Percentiles rank a stretch among this genome's conserved stretches.
Evolutionary conservation across 495 filamentous ascomycete species (phyloP).

Genomic region (Neurospora sp.): DNA sequence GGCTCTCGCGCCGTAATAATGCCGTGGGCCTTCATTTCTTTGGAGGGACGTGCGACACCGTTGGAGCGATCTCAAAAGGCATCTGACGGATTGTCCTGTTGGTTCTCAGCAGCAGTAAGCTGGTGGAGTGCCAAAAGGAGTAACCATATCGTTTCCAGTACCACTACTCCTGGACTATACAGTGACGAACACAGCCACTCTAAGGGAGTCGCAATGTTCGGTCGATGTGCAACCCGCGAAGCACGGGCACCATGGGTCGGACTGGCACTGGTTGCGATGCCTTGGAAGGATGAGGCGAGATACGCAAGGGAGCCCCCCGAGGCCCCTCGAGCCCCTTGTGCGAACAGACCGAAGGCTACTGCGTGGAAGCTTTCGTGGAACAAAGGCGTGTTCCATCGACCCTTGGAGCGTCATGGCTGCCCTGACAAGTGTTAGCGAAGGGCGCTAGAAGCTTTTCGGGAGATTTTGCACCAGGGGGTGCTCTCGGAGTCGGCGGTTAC

Average conservation of each 20-base stretch:
- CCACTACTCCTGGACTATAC: background rate
- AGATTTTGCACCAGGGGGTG: slow-evolving; percentile 6
- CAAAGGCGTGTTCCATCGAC: background rate
- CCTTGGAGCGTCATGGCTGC: background rate
- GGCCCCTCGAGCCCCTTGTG: background rate
- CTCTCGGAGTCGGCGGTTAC: background rate
- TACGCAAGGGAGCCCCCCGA: background rate
- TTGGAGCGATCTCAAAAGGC: background rate
- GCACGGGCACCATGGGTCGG: background rate
- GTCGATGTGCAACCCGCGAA: background rate
- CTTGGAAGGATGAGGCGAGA: background rate
- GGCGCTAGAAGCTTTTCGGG: slow-evolving; percentile 13
- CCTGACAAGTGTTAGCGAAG: slow-evolving; percentile 1
- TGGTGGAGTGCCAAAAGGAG: background rate
- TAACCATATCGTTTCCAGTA: background rate
- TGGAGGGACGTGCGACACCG: background rate
- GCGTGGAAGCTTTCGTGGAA: background rate
- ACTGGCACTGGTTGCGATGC: background rate
- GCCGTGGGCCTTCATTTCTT: background rate
- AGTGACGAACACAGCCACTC: background rate
- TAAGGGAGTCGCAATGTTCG: background rate
- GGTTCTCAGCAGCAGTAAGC: background rate
- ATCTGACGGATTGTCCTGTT: background rate
- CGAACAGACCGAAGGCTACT: background rate
- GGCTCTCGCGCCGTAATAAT: background rate